Evolutionary conservation across 768 basidiomycete genomes (phyloP), one percentile per base, ranked within the genome.

Genomic region (Rhodotorula diobovata): DNA sequence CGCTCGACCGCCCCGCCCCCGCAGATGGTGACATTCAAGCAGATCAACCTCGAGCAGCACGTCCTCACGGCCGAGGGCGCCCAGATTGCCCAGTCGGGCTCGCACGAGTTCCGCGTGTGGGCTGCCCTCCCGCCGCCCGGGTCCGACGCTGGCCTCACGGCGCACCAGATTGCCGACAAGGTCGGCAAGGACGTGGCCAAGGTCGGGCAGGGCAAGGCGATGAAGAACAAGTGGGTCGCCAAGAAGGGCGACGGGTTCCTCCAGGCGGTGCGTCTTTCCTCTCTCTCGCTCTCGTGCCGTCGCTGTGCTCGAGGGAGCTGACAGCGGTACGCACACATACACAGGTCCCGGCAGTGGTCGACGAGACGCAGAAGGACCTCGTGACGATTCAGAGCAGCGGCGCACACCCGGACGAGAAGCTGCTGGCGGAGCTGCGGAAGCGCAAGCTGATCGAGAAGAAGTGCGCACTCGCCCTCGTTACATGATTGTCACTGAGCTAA

Each of bases 71-170:
- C 86, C 1, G 96, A 99, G 83, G 96, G 96, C 32, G 78, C 82
- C 32, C 87, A 88, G 76, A 90, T 97, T 74, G 86, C 87, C 34
- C 80, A 84, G 51, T 82, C 88, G 51, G 96, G 96, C 48, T 97
- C 94, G 23, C 93, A 97, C 80, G 96, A 99, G 83, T 92, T 89
- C 58, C 87, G 91, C 67, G 92, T 98, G 45, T 99, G 95, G 95
- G 83, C 85, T 59, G 91, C 86, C 32, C 83, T 95, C 10, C 90
- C 91, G 32, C 51, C 58, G 30, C 20, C 54, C 3, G 18, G 56
- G 21, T 60, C 57, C 32, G 43, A 63, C 20, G 54, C 32, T n/a
- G 59, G 55, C 16, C n/a, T 68, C 56, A 68, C 70, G 18, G 68
- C 63, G 20, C 61, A 62, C 57, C 46, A 71, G 41, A 63, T 72